Percentiles rank a stretch among this genome's conserved stretches.
Conservation (phyloP, 352 stramenopile species). For the Pythium oligandrum region DNA sequence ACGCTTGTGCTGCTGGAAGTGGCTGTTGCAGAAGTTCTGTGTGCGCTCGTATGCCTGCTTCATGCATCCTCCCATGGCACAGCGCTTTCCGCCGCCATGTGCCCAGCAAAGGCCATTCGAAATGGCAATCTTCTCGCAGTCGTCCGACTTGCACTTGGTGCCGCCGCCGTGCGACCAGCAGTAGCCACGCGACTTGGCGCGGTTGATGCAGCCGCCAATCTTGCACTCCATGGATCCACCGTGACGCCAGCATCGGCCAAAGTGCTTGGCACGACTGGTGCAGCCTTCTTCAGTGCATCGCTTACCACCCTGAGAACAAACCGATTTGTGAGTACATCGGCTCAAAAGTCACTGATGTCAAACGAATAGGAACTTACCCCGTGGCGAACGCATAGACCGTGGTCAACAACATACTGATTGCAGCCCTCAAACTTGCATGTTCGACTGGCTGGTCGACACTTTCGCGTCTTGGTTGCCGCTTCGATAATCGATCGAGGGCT, state of each 20-base stretch:
- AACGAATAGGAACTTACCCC: slow-evolving; percentile 26
- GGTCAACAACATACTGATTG: slow-evolving; percentile 67
- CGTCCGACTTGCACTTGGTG: slow-evolving; percentile 61
- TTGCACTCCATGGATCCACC: slow-evolving; percentile 74
- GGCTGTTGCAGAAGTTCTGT: slow-evolving; percentile 61
- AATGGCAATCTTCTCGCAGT: slow-evolving; percentile 75
- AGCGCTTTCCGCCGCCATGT: slow-evolving; percentile 66
- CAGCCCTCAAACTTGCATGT: slow-evolving; percentile 65
- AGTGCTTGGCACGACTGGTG: slow-evolving; percentile 64
- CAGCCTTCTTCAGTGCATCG: slow-evolving; percentile 49
- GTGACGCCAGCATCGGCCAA: slow-evolving; percentile 63
- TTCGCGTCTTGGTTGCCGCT: slow-evolving; percentile 5
- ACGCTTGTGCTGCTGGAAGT: slow-evolving; percentile 26
- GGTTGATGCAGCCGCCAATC: slow-evolving; percentile 58
- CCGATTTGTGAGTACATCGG: not conserved
- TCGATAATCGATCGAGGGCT: not conserved
- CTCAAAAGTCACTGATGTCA: not conserved
- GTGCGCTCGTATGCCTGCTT: slow-evolving; percentile 76
- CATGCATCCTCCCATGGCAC: slow-evolving; percentile 44
- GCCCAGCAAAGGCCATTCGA: slow-evolving; percentile 72
- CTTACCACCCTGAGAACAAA: slow-evolving; percentile 43
- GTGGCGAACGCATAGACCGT: slow-evolving; percentile 64
- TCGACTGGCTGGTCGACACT: slow-evolving; percentile 36
- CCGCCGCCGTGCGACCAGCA: slow-evolving; percentile 81
- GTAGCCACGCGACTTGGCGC: slow-evolving; percentile 71